Conservation (phyloP, 2,329 filamentous ascomycete species). For the Aspergillus latus region DNA sequence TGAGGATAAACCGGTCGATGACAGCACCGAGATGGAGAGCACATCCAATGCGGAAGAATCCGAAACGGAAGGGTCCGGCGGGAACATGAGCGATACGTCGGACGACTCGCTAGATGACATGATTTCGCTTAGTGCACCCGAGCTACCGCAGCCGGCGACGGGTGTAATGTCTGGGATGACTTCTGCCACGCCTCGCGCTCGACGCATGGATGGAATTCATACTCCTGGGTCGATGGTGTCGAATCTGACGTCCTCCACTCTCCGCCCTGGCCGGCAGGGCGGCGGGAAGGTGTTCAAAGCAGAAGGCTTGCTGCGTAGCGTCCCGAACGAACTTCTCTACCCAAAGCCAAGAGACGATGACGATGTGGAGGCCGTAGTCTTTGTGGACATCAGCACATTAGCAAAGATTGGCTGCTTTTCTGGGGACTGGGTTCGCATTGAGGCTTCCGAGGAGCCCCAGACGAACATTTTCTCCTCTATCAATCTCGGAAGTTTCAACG, state of each 20-base stretch:
- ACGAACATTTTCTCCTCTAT: conserved; percentile 59
- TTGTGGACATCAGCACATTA: conserved; percentile 82
- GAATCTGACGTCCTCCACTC: conserved; percentile 79
- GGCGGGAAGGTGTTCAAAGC: conserved; percentile 77
- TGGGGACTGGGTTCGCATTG: conserved; percentile 90
- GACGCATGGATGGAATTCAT: conserved; percentile 69
- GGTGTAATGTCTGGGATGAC: conserved; percentile 78
- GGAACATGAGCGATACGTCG: conserved; percentile 71
- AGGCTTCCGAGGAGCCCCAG: conserved; percentile 69
- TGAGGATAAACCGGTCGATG: conserved; percentile 63
- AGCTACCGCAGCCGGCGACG: conserved; percentile 72
- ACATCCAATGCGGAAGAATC: conserved; percentile 60
- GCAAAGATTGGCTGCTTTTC: conserved; percentile 94
- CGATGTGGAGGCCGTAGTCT: conserved; percentile 81
- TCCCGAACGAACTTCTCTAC: conserved; percentile 77
- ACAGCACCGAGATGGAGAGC: conserved; percentile 50
- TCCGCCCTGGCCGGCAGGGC: conserved; percentile 67
- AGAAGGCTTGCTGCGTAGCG: conserved; percentile 69
- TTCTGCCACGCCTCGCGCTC: conserved; percentile 75
- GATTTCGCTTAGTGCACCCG: conserved; percentile 82
- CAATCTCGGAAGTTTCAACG: conserved; percentile 55
- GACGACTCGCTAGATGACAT: conserved; percentile 92
- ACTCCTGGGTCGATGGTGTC: conserved; percentile 90
- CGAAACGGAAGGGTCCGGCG: conserved; percentile 55
- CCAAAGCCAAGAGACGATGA: conserved; percentile 83